Evolutionary conservation across 208 protist species (phyloP), one percentile per base, ranked within the genome.

Genomic region (Porcisia deanei): DNA sequence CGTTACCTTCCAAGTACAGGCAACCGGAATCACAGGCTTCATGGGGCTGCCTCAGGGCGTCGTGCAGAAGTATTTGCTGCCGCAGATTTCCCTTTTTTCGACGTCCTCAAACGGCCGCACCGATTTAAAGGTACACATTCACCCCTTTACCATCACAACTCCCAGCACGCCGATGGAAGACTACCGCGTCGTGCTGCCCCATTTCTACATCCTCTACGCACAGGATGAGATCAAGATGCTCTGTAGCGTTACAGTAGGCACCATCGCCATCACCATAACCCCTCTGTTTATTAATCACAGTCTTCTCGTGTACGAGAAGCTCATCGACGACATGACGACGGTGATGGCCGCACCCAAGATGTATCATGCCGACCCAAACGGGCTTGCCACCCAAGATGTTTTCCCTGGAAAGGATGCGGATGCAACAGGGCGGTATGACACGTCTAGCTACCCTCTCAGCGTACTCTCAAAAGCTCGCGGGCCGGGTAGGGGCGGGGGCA

Each of bases 211-310:
- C 37, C 77, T 90, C 14, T 95, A 91, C 82, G 85, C 76, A 1
- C 85, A 91, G 45, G 94, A 97, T 69, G 25, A 76, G 14, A 83
- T 85, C 53, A 89, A 89, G 75, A 82, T 88, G 69, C 83, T 82
- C 1, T 81, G 71, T 54, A 87, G 73, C 52, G 77, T 93, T 45
- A 84, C 95, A 63, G 76, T 96, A 61, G 90, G 94, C 55, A 87
- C 73, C 9, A 73, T 97, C n/a, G 88, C 86, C 39, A 85, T 94
- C 58, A 93, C 85, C 12, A 80, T 97, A 37, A 93, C 89, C 10
- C 88, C 94, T 22, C 84, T 83, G 41, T 91, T 97, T 64, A 86
- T 95, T 55, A 93, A 94, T 59, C 90, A 97, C 86, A 75, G 82
- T 43, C 25, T 94, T 37, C 81, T 95, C 20, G 80, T 89, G 20